phyloP scores from a whole-genome alignment of 805 yeast genomes.

The Lachancea meyersii region DNA sequence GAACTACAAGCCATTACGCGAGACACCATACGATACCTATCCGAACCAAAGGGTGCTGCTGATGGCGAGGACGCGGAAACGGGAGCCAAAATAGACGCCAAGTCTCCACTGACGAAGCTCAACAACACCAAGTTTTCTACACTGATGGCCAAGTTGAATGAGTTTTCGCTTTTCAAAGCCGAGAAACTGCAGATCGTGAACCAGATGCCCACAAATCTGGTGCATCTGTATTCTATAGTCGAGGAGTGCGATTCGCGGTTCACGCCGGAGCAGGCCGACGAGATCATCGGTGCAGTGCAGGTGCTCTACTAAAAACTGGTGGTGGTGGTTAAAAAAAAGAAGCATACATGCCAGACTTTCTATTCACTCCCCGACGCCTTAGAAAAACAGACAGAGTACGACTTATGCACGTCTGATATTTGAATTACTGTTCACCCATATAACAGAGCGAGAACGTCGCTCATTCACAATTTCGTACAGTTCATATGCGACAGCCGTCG shows the following conservation, averaged over 20 bases:
- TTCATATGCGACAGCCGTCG: no score
- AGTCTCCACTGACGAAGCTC: constrained; percentile 25
- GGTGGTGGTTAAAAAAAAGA: no score
- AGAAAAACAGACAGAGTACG: no score
- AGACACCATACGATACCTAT: constrained; percentile 29
- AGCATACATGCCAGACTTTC: no score
- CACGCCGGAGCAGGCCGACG: constrained; percentile 55
- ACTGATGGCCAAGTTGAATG: constrained; percentile 26
- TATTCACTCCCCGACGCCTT: no score
- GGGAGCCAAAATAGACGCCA: constrained; percentile 16
- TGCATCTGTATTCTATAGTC: constrained; percentile 67
- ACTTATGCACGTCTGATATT: no score
- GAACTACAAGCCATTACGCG: constrained; percentile 33
- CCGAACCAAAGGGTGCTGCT: constrained; percentile 10
- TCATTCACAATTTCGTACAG: no score
- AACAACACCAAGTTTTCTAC: constrained; percentile 29
- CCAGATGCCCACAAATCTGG: constrained; percentile 71
- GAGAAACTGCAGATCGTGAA: constrained; percentile 83
- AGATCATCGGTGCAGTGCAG: constrained; percentile 43
- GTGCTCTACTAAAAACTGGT: background rate
- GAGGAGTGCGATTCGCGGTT: constrained; percentile 92
- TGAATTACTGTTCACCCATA: no score
- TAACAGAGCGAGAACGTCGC: no score
- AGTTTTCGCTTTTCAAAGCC: constrained; percentile 62
- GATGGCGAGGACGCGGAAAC: constrained; percentile 12